phyloP scores from a whole-genome alignment of 768 basidiomycete species.

The Agaricus blazei region DNA sequence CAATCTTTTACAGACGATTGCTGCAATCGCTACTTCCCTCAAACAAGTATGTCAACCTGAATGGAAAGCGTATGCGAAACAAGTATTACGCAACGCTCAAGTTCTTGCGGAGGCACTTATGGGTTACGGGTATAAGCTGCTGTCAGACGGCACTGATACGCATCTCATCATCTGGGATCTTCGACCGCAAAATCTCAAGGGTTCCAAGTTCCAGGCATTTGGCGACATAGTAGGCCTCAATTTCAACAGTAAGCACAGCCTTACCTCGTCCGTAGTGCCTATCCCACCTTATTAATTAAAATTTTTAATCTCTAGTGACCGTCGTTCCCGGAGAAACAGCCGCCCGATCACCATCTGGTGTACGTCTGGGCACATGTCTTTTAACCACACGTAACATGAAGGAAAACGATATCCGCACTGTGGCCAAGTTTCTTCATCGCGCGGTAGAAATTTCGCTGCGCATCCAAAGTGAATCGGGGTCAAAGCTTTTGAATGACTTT shows the following conservation, averaged over 20 bases:
- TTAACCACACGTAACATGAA: constrained; percentile 92
- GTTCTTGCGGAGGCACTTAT: constrained; percentile 70
- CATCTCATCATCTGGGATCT: constrained; percentile 98
- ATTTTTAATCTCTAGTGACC: constrained; percentile 56
- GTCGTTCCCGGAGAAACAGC: constrained; percentile 95
- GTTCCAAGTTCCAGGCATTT: constrained; percentile 96
- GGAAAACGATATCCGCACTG: constrained; percentile 82
- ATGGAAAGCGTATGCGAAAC: constrained; percentile 91
- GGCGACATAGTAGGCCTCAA: constrained; percentile 96
- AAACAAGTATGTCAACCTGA: constrained; percentile 86
- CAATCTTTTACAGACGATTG: constrained; percentile 65
- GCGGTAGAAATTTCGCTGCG: constrained; percentile 85
- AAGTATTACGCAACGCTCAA: constrained; percentile 86
- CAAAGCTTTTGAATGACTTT: constrained; percentile 95
- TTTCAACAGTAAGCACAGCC: constrained; percentile 70
- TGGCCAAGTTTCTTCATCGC: constrained; percentile 90
- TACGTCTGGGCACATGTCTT: constrained; percentile 92
- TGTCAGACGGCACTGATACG: constrained; percentile 95
- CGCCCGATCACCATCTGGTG: constrained; percentile 93
- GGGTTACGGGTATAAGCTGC: constrained; percentile 87
- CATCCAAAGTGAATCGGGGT: constrained; percentile 83
- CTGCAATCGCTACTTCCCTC: constrained; percentile 89
- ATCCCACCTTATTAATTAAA: neutral
- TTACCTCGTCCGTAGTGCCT: neutral
- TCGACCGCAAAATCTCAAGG: constrained; percentile 89